Base-by-base conservation (phyloP, 148 eudicot genomes). In the Selenicereus undatus region DNA sequence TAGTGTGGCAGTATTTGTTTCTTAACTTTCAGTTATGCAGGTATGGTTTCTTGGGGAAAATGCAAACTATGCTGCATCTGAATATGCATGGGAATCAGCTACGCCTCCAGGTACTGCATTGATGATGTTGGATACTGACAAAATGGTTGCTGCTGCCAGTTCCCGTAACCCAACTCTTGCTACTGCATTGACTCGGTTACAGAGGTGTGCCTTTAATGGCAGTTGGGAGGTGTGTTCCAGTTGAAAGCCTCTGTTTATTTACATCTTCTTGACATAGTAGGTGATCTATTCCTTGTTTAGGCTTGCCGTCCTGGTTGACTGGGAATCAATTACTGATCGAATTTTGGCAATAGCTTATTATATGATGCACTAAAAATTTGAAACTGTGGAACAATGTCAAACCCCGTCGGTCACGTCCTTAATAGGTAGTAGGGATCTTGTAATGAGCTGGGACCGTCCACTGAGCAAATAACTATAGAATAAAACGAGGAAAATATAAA, bases 71-170 rank as follows among this genome's bases (percentile, higher is more conserved):
- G 97, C 99, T 77, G 99, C 99, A 45, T 96, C 99, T 82, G 99
- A 96, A 81, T 96, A 96, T 87, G 99, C 99, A 78, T 96, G 97
- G 99, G 99, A 96, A 87, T 96, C 99, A 74, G 98, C 99, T 78
- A 96, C 95, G 35, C 99, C 99, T 52, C 99, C 99, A 75, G 99
- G 99, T 79, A 96, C 98, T 75, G 99, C 99, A 80, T 86, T 96
- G 74, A 96, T 96, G 99, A 96, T 96, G 99, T 82, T 96, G 85
- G 99, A 96, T 84, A 89, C 95, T 50, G 99, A 94, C 82, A 96
- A 96, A 90, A 96, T 96, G 99, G 99, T 96, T 82, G 99, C 98
- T 82, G 99, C 99, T 81, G 99, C 99, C 83, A 94, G 98, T 89
- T 96, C 99, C 12, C 98, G 99, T 36, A 93, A 93, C 84, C 97